These are phyloP conservation scores for Taphrina pruni DNA, from an alignment of 1,139 yeast species.

Conservation along the genomic window DNA sequence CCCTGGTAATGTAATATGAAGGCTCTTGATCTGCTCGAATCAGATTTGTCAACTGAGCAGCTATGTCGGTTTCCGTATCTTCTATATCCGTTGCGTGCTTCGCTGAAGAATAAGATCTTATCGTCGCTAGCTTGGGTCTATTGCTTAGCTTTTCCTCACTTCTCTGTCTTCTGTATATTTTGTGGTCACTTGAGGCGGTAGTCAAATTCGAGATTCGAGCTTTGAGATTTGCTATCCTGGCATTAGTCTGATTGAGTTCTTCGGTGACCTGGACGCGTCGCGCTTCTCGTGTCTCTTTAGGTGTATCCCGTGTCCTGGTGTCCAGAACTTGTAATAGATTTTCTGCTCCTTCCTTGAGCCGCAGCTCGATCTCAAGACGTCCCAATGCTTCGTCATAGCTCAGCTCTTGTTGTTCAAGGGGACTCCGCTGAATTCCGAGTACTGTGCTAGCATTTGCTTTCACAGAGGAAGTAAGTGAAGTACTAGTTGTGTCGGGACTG, in stretches of 20 bases:
- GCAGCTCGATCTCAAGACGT: slow-evolving; percentile 53
- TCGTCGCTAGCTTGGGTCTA: slow-evolving; percentile 33
- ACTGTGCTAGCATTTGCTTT: neutral
- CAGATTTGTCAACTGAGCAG: neutral
- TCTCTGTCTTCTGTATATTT: slow-evolving; percentile 20
- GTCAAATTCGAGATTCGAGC: slow-evolving; percentile 49
- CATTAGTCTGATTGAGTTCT: slow-evolving; percentile 54
- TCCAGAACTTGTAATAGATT: slow-evolving; percentile 52
- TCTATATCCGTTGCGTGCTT: neutral
- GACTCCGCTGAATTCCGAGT: neutral
- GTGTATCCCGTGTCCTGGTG: slow-evolving; percentile 45
- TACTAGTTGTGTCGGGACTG: slow-evolving; percentile 1
- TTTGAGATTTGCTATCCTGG: slow-evolving; percentile 51
- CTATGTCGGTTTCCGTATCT: neutral
- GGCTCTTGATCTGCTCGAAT: slow-evolving; percentile 5
- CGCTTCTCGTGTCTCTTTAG: slow-evolving; percentile 48
- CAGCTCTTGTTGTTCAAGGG: slow-evolving; percentile 18
- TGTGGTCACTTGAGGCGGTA: neutral
- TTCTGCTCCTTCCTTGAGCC: slow-evolving; percentile 55
- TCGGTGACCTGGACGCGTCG: slow-evolving; percentile 50
- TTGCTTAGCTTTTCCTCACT: slow-evolving; percentile 19
- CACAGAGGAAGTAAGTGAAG: neutral
- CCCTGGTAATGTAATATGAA: slow-evolving; percentile 57
- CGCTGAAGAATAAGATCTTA: slow-evolving; percentile 21
- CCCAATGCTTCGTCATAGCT: slow-evolving; percentile 20